Conservation (phyloP, 192 early-diverging fungal species). For the Thamnidium elegans region DNA sequence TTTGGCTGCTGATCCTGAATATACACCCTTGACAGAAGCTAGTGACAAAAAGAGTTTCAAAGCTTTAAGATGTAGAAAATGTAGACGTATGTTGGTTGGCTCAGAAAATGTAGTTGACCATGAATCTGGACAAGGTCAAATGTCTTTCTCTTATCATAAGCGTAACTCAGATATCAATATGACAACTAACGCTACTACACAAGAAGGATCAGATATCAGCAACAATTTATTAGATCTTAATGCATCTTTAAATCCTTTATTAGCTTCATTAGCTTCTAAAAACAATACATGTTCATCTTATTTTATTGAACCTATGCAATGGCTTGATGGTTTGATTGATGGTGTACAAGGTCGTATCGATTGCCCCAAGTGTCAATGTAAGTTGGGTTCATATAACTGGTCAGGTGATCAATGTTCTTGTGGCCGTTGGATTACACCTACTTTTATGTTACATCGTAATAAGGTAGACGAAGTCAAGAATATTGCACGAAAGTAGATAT, state of each 20-base stretch:
- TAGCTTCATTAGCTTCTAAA: constrained; percentile 31
- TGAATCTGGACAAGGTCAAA: constrained; percentile 66
- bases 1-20: constrained; percentile 50
- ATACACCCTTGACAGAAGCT: constrained; percentile 10
- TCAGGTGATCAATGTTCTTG: constrained; percentile 78
- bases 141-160: constrained; percentile 71
- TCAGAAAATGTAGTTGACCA: constrained; percentile 68
- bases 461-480: constrained; percentile 60
- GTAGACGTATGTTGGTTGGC: constrained; percentile 57
- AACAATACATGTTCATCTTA: constrained; percentile 62
- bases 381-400: constrained; percentile 82
- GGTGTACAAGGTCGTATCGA: constrained; percentile 64
- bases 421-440: constrained; percentile 77
- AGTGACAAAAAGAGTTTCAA: constrained; percentile 2
- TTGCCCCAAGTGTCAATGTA: constrained; percentile 78
- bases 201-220: constrained; percentile 4
- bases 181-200: constrained; percentile 20
- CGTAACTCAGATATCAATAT: constrained; percentile 52
- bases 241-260: constrained; percentile 23
- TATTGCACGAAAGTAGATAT: background rate
- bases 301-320: constrained; percentile 83
- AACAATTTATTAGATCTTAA: constrained; percentile 4
- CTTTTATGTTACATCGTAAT: constrained; percentile 75
- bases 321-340: constrained; percentile 65
- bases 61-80: constrained; percentile 57